These are phyloP conservation scores for Lecanosticta acicola DNA, from an alignment of 2,329 filamentous ascomycete genomes.

Conservation along the genomic window DNA sequence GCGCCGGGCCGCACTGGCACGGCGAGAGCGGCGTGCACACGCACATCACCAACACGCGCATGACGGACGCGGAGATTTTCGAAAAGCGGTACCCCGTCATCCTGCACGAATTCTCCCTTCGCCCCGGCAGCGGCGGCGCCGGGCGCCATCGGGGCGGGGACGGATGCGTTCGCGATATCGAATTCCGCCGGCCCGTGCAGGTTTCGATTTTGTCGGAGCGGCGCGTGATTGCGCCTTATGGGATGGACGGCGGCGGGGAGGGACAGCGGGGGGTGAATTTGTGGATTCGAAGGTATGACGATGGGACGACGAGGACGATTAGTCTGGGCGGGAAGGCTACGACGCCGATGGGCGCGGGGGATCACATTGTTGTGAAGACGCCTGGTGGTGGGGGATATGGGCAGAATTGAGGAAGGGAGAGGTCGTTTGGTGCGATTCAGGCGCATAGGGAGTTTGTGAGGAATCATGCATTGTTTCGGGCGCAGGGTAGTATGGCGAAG, in stretches of 20 bases:
- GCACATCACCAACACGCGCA: constrained; percentile 37
- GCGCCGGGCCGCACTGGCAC: constrained; percentile 32
- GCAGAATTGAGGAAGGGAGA: constrained; percentile 46
- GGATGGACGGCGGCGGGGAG: constrained; percentile 31
- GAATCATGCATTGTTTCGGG: constrained; percentile 6
- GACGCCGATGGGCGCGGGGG: constrained; percentile 66
- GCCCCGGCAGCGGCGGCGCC: constrained; percentile 29
- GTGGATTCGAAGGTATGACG: constrained; percentile 25
- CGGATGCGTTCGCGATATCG: constrained; percentile 30
- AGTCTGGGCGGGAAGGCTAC: constrained; percentile 49
- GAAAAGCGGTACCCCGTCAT: constrained; percentile 35
- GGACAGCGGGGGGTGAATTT: constrained; percentile 30
- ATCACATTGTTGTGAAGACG: constrained; percentile 71
- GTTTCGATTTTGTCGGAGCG: constrained; percentile 32
- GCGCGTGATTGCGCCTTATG: constrained; percentile 31
- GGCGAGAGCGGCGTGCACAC: constrained; percentile 33
- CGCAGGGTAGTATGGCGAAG: constrained; percentile 9
- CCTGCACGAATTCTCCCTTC: constrained; percentile 31
- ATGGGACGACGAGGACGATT: constrained; percentile 18
- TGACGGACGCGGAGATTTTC: constrained; percentile 34
- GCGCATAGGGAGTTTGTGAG: constrained; percentile 8
- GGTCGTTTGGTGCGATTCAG: constrained; percentile 11
- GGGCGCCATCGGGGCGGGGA: constrained; percentile 31
- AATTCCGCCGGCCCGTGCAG: constrained; percentile 27
- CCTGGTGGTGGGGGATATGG: constrained; percentile 78